phyloP scores from a whole-genome alignment of 2,329 filamentous ascomycete genomes.

The Exophiala calicioides region DNA sequence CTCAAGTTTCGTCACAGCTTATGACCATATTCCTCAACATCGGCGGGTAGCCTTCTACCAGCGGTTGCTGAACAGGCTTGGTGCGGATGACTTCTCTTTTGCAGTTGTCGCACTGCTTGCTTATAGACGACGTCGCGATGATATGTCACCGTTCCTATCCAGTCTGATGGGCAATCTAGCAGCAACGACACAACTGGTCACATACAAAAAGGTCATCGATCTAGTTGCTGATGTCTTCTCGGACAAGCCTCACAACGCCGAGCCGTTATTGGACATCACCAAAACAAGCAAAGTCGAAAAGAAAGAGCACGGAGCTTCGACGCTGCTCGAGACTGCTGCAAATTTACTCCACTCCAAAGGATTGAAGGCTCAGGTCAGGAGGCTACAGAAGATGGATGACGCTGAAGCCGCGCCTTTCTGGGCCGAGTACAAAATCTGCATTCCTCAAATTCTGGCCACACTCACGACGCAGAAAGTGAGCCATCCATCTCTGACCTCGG shows the following conservation, averaged over 20 bases:
- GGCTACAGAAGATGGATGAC: conserved; percentile 13
- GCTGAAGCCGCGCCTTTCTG: conserved; percentile 15
- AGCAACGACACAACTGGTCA: conserved; percentile 71
- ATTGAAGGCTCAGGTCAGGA: conserved; percentile 17
- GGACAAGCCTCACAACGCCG: conserved; percentile 71
- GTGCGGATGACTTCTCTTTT: conserved; percentile 82
- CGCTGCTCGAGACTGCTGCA: conserved; percentile 39
- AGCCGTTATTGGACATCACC: conserved; percentile 66
- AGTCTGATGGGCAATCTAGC: conserved; percentile 73
- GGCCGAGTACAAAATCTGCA: conserved; percentile 31
- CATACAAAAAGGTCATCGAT: conserved; percentile 74
- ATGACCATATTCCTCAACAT: conserved; percentile 91
- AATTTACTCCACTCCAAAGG: conserved; percentile 21
- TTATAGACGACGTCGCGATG: conserved; percentile 81
- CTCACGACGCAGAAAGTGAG: conserved; percentile 19
- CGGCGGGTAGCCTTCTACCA: conserved; percentile 79
- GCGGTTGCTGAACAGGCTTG: conserved; percentile 80
- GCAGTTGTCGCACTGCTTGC: conserved; percentile 85
- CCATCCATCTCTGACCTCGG: conserved; percentile 35
- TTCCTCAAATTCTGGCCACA: conserved; percentile 28
- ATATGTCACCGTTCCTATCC: conserved; percentile 72
- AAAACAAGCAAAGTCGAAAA: conserved; percentile 35
- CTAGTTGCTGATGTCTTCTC: conserved; percentile 75
- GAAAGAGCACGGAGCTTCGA: conserved; percentile 41
- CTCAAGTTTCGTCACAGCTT: conserved; percentile 94